Evolutionary conservation across 352 stramenopile species (phyloP), one percentile per base, ranked within the genome.

Genomic region (Phytophthora constricta): DNA sequence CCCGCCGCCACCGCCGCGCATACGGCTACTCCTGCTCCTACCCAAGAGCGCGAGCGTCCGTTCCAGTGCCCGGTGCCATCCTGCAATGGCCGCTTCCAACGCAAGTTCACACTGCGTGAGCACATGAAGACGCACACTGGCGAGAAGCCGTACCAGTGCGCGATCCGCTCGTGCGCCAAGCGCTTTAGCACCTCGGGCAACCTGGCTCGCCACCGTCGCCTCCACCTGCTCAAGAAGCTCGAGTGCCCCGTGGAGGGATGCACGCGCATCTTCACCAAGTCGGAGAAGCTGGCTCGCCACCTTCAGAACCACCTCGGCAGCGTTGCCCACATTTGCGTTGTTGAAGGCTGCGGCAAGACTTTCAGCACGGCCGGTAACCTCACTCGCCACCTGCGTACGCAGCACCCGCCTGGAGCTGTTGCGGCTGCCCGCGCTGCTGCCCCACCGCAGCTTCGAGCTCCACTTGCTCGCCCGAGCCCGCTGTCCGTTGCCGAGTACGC

Each of bases 121-220:
- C 85, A 93, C 69, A 84, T 90, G 68, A 91, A 91, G 76, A 93
- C 83, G 43, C 85, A 93, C 75, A 91, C 85, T 58, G 85, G 85
- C 39, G 85, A 93, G 70, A 87, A 90, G 65, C 83, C 86, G 16
- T 81, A 88, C 62, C 72, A 85, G 53, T 89, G 80, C 52, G 54
- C 77, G 16, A 82, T 82, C 55, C 64, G 57, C n/a, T 74, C 74
- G 4, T 89, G 80, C 64, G 77, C 63, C 20, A 89, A 86, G 74
- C 79, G 78, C 42, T 89, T 89, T 60, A 85, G 76, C 60, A 89
- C 80, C n/a, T 83, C 80, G 3, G 80, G 80, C 61, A 89, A 89
- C 66, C 67, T 89, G 37, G 76, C 80, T 34, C 80, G 80, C 27
- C 80, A 89, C 58, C 72, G 74, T 17, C 77, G 78, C 9, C 74